phyloP scores from a whole-genome alignment of 352 stramenopile genomes.

The Pythium phragmiticola region DNA sequence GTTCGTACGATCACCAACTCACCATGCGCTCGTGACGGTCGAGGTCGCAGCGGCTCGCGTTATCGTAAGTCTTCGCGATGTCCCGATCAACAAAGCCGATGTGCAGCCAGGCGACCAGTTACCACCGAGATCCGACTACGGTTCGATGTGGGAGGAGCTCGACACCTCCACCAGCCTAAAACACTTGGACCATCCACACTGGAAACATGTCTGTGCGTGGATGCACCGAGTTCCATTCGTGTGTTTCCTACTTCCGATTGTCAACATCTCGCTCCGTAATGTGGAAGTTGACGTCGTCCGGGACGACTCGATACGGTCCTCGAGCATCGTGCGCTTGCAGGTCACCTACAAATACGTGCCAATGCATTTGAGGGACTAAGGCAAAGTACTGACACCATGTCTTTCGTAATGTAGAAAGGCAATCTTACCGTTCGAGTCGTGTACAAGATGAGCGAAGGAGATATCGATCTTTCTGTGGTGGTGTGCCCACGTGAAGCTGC shows the following conservation, averaged over 20 bases:
- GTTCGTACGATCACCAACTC: constrained; percentile 48
- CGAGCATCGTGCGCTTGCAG: neutral
- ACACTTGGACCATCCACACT: constrained; percentile 38
- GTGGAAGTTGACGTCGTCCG: constrained; percentile 41
- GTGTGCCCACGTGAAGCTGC: constrained; percentile 9
- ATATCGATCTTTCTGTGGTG: constrained; percentile 7
- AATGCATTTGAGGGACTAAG: neutral
- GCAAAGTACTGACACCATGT: neutral
- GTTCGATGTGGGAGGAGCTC: constrained; percentile 7
- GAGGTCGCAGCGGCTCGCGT: constrained; percentile 41
- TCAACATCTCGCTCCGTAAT: constrained; percentile 31
- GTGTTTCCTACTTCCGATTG: constrained; percentile 35
- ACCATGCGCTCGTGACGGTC: constrained; percentile 42
- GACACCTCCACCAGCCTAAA: constrained; percentile 33
- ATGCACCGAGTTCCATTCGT: constrained; percentile 39
- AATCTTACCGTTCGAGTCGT: neutral
- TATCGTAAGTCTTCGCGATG: constrained; percentile 15
- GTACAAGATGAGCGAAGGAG: neutral
- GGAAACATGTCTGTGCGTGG: constrained; percentile 34
- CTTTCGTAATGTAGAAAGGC: constrained; percentile 5
- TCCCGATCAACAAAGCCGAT: neutral
- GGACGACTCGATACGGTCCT: constrained; percentile 1
- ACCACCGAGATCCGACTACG: neutral
- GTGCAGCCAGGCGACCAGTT: neutral
- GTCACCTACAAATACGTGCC: neutral